Conservation (phyloP, 345 rosid genomes). For the Camelina hispida region DNA sequence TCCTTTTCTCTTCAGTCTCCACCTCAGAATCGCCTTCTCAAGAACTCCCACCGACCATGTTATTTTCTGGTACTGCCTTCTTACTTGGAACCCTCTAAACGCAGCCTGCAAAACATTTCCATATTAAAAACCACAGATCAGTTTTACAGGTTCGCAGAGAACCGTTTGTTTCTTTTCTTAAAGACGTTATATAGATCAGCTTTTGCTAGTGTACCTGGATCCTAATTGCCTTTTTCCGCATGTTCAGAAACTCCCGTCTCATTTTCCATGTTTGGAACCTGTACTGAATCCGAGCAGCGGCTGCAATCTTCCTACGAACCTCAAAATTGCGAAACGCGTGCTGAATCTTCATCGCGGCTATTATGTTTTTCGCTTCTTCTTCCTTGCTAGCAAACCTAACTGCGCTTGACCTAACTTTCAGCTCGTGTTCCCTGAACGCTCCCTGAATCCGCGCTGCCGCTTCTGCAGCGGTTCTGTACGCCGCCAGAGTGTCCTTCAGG, state of each 20-base stretch:
- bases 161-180: background rate
- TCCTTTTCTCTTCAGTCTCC: constrained; percentile 94
- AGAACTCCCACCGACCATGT: constrained; percentile 94
- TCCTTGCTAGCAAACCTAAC: constrained; percentile 56
- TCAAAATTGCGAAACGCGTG: constrained; percentile 85
- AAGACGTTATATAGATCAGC: background rate
- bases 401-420: constrained; percentile 62
- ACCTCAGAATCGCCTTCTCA: constrained; percentile 88
- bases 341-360: constrained; percentile 97
- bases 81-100: constrained; percentile 82
- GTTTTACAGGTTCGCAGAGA: background rate
- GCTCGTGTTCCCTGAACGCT: constrained; percentile 87
- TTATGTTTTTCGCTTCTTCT: constrained; percentile 73
- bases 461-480: constrained; percentile 88
- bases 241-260: constrained; percentile 69
- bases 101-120: constrained; percentile 61
- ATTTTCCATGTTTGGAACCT: constrained; percentile 91
- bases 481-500: constrained; percentile 80
- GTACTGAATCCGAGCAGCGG: constrained; percentile 87
- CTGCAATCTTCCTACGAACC: constrained; percentile 68
- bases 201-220: constrained; percentile 67
- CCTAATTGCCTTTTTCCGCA: constrained; percentile 76
- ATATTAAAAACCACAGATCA: background rate
- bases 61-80: constrained; percentile 83
- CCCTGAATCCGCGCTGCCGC: constrained; percentile 93